Evolutionary conservation across 1,139 yeast species (phyloP).

Genomic region (Blastobotrys illinoisensis): DNA sequence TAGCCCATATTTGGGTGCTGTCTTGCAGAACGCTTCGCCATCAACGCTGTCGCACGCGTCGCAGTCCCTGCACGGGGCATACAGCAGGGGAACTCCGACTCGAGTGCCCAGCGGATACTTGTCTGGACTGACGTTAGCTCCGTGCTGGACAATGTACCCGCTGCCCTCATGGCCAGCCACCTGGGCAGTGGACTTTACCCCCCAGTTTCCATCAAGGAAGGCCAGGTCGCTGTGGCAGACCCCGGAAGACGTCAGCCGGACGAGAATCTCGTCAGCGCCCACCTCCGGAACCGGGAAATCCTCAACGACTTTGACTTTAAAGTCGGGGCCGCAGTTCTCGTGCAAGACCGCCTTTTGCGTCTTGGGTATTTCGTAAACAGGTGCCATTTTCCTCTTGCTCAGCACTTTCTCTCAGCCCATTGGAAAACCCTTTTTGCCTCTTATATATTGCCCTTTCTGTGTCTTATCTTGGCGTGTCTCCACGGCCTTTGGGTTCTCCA

Average conservation of each 20-base stretch:
- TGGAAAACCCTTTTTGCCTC: not conserved
- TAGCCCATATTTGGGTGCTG: constrained; percentile 43
- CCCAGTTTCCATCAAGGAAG: constrained; percentile 23
- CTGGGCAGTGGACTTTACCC: constrained; percentile 52
- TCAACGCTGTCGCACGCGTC: constrained; percentile 17
- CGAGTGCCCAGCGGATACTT: constrained; percentile 20
- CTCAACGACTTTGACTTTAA: constrained; percentile 18
- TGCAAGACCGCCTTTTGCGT: constrained; percentile 26
- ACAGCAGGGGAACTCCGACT: constrained; percentile 24
- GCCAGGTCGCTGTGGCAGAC: constrained; percentile 38
- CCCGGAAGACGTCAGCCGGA: constrained; percentile 30
- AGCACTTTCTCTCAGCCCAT: not conserved
- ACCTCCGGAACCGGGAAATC: constrained; percentile 30
- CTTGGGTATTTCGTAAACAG: constrained; percentile 18
- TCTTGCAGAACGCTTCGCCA: constrained; percentile 19
- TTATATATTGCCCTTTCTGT: not conserved
- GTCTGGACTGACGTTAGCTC: constrained; percentile 17
- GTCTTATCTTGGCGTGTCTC: not conserved
- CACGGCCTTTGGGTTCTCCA: not conserved
- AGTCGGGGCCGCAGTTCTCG: constrained; percentile 15
- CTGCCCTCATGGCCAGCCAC: constrained; percentile 28
- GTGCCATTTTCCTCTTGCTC: not conserved
- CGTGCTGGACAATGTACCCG: constrained; percentile 25
- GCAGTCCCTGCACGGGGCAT: constrained; percentile 23
- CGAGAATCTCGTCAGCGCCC: constrained; percentile 26